These are phyloP conservation scores for Cryptococcus wingfieldii DNA, from an alignment of 1,284 basidiomycete species.

Conservation along the genomic window DNA sequence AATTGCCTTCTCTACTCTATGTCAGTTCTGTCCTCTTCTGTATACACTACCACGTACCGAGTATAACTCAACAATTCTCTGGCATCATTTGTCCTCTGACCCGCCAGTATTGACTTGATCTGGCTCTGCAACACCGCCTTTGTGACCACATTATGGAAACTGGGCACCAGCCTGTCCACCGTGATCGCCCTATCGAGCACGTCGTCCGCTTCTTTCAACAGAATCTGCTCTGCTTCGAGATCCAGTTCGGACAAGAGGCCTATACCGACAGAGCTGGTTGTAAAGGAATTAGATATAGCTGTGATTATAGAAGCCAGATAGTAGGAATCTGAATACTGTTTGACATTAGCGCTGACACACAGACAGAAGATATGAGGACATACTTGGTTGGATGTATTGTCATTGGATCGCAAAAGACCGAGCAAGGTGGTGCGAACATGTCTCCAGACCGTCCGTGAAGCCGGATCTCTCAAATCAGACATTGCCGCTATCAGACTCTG, in stretches of 20 bases:
- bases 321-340: slow-evolving; percentile 80
- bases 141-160: slow-evolving; percentile 89
- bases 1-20: slow-evolving; percentile 75
- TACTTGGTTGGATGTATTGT: slow-evolving; percentile 86
- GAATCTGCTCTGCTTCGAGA: slow-evolving; percentile 34
- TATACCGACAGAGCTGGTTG: slow-evolving; percentile 22
- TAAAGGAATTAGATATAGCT: slow-evolving; percentile 58
- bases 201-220: slow-evolving; percentile 66
- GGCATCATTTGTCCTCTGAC: slow-evolving; percentile 75
- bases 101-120: slow-evolving; percentile 70
- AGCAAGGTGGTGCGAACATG: slow-evolving; percentile 88
- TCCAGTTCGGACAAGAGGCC: slow-evolving; percentile 9
- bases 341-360: not conserved
- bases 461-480: slow-evolving; percentile 34
- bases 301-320: slow-evolving; percentile 86
- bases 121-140: slow-evolving; percentile 83
- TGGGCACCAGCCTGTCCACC: slow-evolving; percentile 92
- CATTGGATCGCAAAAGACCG: slow-evolving; percentile 86
- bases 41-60: slow-evolving; percentile 55
- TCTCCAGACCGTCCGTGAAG: slow-evolving; percentile 56
- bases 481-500: slow-evolving; percentile 34
- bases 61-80: slow-evolving; percentile 83
- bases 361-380: slow-evolving; percentile 37
- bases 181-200: slow-evolving; percentile 88
- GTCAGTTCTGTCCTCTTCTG: not conserved